A percentile compares a stretch with the other conserved stretches of the same genome.
phyloP scores from a whole-genome alignment of 495 filamentous ascomycete genomes.

The Neurospora hispaniola region DNA sequence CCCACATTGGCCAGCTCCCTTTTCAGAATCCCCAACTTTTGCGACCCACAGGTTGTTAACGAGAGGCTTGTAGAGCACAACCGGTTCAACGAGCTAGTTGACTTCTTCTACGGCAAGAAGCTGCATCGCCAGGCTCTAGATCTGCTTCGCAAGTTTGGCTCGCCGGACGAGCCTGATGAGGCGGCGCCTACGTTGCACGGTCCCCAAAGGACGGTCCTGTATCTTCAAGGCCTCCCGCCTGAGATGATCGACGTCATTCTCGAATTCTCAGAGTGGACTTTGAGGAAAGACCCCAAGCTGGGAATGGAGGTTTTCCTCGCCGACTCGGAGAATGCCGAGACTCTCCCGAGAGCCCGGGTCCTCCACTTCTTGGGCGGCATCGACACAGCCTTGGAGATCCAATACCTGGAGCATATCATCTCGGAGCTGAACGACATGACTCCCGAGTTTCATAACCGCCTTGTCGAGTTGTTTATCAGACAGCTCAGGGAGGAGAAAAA shows the following conservation, averaged over 20 bases:
- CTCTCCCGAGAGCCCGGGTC: constrained; percentile 65
- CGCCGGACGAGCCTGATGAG: constrained; percentile 52
- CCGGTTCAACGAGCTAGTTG: constrained; percentile 86
- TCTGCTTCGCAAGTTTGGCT: constrained; percentile 72
- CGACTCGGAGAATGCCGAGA: constrained; percentile 92
- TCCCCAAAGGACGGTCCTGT: constrained; percentile 74
- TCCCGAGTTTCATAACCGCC: constrained; percentile 74
- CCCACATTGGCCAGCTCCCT: constrained; percentile 79
- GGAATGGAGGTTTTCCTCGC: constrained; percentile 93
- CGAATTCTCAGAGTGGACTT: constrained; percentile 83
- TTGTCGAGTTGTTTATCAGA: constrained; percentile 67
- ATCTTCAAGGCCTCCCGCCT: constrained; percentile 78
- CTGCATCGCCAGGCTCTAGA: constrained; percentile 82
- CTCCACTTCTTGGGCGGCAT: constrained; percentile 61
- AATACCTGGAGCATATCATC: constrained; percentile 88
- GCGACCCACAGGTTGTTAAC: constrained; percentile 90
- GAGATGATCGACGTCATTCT: constrained; percentile 85
- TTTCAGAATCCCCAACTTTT: constrained; percentile 95
- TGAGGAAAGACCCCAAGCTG: constrained; percentile 57
- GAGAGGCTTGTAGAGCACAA: constrained; percentile 80
- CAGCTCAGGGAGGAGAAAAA: constrained; percentile 42
- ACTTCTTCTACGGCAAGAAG: constrained; percentile 93
- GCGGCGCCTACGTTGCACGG: constrained; percentile 63
- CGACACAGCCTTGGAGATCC: constrained; percentile 58
- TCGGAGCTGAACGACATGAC: constrained; percentile 74